A percentile compares a stretch with the other conserved stretches of the same genome.
These are phyloP conservation scores for Ambrosia artemisiifolia DNA, from an alignment of 129 eudicot genomes.

Conservation along the genomic window DNA sequence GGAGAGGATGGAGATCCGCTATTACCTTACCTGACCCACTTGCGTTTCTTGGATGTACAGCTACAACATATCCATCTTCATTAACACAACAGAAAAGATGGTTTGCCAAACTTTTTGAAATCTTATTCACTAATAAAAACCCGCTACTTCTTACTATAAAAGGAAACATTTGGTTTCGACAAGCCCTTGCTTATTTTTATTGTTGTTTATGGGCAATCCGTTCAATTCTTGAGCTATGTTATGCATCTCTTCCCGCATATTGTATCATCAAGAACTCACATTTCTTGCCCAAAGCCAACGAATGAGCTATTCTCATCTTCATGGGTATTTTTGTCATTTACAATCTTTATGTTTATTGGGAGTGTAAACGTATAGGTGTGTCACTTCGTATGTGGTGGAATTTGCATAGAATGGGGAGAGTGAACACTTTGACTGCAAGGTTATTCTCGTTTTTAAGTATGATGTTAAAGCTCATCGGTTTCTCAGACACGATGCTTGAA, in stretches of 20 bases:
- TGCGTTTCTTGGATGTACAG: constrained; percentile 49
- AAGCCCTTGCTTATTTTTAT: constrained; percentile 50
- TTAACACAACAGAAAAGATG: constrained; percentile 49
- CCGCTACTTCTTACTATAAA: constrained; percentile 36
- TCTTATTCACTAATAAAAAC: constrained; percentile 30
- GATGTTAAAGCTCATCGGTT: constrained; percentile 40
- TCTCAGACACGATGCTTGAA: constrained; percentile 37
- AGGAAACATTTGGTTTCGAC: constrained; percentile 44
- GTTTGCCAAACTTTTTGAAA: constrained; percentile 47
- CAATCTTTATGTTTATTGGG: constrained; percentile 35
- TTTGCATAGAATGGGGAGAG: constrained; percentile 43
- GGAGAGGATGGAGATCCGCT: constrained; percentile 46
- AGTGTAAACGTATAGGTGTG: constrained; percentile 26
- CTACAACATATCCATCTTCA: constrained; percentile 38
- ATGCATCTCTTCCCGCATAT: constrained; percentile 48
- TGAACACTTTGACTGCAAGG: constrained; percentile 36
- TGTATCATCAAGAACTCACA: constrained; percentile 36
- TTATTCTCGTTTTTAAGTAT: constrained; percentile 32
- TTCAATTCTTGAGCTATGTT: constrained; percentile 42
- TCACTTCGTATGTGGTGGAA: constrained; percentile 58
- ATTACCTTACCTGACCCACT: constrained; percentile 24
- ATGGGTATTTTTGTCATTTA: constrained; percentile 29
- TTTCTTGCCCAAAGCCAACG: constrained; percentile 46
- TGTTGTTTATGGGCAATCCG: constrained; percentile 33
- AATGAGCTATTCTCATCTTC: constrained; percentile 29